Evolutionary conservation across 768 basidiomycete genomes (phyloP).

Genomic region (Mycena sanguinolenta): DNA sequence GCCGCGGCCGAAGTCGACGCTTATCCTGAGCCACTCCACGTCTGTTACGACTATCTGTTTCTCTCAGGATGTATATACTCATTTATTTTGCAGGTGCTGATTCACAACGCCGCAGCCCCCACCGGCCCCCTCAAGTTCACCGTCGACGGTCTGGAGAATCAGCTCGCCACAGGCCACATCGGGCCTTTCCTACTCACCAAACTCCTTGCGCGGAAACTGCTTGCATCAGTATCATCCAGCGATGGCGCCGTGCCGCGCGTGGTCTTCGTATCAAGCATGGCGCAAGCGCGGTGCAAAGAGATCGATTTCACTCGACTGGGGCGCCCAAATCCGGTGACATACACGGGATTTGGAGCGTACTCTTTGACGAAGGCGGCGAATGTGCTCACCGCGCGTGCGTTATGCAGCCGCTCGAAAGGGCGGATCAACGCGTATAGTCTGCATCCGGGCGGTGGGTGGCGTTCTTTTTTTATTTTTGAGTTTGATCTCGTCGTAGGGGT

Average conservation of each 20-base stretch:
- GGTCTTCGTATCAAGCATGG: not conserved
- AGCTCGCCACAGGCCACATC: not conserved
- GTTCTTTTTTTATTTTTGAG: no score
- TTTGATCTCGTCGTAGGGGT: no score
- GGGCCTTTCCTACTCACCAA: constrained; percentile 4
- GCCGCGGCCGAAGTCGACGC: no score
- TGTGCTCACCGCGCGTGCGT: not conserved
- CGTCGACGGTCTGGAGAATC: not conserved
- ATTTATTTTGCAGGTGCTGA: not conserved
- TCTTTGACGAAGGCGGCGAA: no score
- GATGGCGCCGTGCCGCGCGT: not conserved
- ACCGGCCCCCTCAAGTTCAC: not conserved
- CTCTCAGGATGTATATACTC: no score
- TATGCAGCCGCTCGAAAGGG: constrained; percentile 1
- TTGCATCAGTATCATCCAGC: not conserved
- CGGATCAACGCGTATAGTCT: constrained; percentile 7
- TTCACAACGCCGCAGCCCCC: not conserved
- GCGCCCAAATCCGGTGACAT: no score
- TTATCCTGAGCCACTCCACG: no score
- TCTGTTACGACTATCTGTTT: no score
- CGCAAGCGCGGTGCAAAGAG: no score
- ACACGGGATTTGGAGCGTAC: no score
- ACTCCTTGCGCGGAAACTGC: not conserved
- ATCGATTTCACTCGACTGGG: no score
- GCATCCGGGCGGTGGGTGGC: not conserved